phyloP scores from a whole-genome alignment of 805 yeast species.

The Myxozyma geophila region DNA sequence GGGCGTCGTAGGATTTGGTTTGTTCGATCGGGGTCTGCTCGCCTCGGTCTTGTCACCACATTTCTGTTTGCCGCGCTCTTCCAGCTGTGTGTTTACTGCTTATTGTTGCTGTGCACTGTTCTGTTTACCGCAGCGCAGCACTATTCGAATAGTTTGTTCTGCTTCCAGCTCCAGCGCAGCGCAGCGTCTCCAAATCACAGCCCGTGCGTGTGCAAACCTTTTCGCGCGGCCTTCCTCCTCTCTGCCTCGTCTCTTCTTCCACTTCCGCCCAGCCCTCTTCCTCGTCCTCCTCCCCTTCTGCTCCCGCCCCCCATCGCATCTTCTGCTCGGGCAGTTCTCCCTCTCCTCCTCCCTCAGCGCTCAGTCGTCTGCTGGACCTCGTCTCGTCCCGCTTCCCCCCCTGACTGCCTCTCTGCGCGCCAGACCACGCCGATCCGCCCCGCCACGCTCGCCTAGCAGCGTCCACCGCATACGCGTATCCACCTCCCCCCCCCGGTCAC shows the following conservation, averaged over 20 bases:
- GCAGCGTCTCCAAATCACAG: no score
- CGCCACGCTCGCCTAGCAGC: slow-evolving; percentile 6
- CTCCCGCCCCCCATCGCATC: not conserved
- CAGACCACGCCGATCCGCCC: not conserved
- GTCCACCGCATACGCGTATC: not conserved
- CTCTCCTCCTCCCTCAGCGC: not conserved
- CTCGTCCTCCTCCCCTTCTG: slow-evolving; percentile 3
- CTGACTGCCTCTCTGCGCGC: slow-evolving; percentile 2
- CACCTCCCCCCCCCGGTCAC: not conserved
- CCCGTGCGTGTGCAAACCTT: not conserved
- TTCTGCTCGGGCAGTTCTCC: not conserved
- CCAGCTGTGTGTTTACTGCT: not conserved
- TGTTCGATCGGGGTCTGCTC: slow-evolving; percentile 17
- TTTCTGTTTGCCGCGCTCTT: not conserved
- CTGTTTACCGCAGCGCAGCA: not conserved
- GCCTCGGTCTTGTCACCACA: not conserved
- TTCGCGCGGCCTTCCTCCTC: not conserved
- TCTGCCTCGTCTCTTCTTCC: slow-evolving; percentile 5
- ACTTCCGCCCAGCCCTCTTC: slow-evolving; percentile 9
- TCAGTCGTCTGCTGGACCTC: not conserved
- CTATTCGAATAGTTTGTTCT: no score
- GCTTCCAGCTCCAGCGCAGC: no score
- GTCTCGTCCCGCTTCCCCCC: not conserved
- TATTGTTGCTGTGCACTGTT: not conserved
- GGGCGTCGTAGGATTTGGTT: not conserved